Evolutionary conservation across 176 grass and related monocot species (phyloP).

Genomic region (Carex parvula): DNA sequence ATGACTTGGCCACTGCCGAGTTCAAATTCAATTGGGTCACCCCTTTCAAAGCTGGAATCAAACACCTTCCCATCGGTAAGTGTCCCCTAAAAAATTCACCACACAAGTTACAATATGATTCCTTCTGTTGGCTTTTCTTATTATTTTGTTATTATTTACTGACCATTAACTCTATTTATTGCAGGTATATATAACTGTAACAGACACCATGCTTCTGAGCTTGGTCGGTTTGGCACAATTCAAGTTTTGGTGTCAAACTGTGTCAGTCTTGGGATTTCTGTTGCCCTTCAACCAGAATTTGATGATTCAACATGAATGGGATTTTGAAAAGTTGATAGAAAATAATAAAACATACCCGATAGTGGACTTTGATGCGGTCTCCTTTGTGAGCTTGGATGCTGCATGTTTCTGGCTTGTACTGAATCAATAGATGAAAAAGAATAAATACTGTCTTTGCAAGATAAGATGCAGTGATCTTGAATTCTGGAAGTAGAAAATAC

Average conservation of each 20-base stretch:
- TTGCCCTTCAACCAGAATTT: background rate
- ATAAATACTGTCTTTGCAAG: background rate
- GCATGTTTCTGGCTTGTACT: slow-evolving; percentile 88
- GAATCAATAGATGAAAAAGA: slow-evolving; percentile 23
- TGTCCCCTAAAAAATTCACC: slow-evolving; percentile 55
- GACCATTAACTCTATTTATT: background rate
- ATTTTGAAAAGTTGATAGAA: background rate
- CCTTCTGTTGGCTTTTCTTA: background rate
- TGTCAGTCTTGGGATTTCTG: background rate
- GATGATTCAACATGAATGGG: background rate
- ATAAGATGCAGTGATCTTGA: background rate
- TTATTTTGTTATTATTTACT: background rate
- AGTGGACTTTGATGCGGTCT: slow-evolving; percentile 93
- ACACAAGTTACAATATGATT: slow-evolving; percentile 8
- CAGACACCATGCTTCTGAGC: background rate
- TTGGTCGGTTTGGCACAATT: background rate
- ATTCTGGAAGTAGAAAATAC: background rate
- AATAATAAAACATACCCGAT: slow-evolving; percentile 59
- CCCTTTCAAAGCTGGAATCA: slow-evolving; percentile 95
- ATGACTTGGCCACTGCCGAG: slow-evolving; percentile 96
- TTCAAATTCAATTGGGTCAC: slow-evolving; percentile 97
- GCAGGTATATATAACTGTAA: background rate
- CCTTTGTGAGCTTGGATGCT: slow-evolving; percentile 96
- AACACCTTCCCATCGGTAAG: slow-evolving; percentile 94
- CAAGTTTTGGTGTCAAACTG: background rate